Conservation (phyloP, 2,329 filamentous ascomycete species). For the Fusarium lateritium region DNA sequence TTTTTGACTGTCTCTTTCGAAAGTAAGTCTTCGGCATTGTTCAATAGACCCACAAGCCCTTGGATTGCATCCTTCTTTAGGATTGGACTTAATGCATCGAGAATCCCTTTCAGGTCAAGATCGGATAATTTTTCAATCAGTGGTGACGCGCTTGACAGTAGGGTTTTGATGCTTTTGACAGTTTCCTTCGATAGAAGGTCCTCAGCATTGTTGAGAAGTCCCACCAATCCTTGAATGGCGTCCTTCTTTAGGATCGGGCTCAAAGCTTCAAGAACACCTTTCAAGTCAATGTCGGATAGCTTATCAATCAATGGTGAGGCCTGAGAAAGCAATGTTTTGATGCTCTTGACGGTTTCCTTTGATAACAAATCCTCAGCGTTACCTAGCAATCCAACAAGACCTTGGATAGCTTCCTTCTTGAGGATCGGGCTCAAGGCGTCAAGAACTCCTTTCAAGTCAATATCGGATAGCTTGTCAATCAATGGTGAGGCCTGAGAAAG, state of each 20-base stretch:
- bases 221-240: slow-evolving; percentile 6
- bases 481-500: slow-evolving; percentile 6
- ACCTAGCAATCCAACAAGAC: slow-evolving; percentile 3
- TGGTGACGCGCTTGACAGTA: slow-evolving; percentile 36
- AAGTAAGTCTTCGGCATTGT: slow-evolving; percentile 52
- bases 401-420: slow-evolving; percentile 27
- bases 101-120: slow-evolving; percentile 52
- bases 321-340: neutral
- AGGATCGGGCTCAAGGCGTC: slow-evolving; percentile 11
- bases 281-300: neutral
- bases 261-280: neutral
- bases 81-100: slow-evolving; percentile 54
- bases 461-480: slow-evolving; percentile 11
- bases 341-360: slow-evolving; percentile 4
- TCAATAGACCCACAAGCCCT: slow-evolving; percentile 51
- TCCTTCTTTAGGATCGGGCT: slow-evolving; percentile 18
- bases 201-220: slow-evolving; percentile 12
- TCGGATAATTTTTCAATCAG: slow-evolving; percentile 47
- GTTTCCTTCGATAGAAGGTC: slow-evolving; percentile 37
- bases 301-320: neutral
- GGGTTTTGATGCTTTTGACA: slow-evolving; percentile 43
- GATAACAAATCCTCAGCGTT: slow-evolving; percentile 6
- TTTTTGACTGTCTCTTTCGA: slow-evolving; percentile 35
- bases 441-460: slow-evolving; percentile 3
- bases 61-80: slow-evolving; percentile 51